Evolutionary conservation across 768 basidiomycete species (phyloP), one percentile per base, ranked within the genome.

Genomic region (Mrakia gelida): DNA sequence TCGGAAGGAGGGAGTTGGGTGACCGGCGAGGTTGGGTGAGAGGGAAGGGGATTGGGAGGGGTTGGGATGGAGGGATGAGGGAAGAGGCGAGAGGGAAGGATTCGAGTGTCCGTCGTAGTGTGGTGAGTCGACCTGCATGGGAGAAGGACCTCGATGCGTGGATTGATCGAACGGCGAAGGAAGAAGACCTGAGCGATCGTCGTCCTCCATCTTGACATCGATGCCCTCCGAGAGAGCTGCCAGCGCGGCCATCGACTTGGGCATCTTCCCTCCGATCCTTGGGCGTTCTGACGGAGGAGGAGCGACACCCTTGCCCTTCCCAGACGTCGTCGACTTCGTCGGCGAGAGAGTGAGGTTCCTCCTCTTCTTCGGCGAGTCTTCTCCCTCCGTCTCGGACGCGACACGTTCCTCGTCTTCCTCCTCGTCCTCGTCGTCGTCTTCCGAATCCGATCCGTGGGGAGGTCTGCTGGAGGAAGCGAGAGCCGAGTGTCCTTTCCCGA

Each of bases 161-260:
- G 49, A 52, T 1, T 18, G 49, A 13, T 52, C 49, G 18, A 52
- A 52, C 3, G 49, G 16, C 18, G 49, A 52, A 21, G 38, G 59
- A 15, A 59, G 59, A 26, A 59, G 59, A 59, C 59, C 28, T 18
- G 59, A 70, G 8, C 67, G 67, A 43, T 38, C 38, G 21, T 34
- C 34, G 41, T 38, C 67, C 67, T 70, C 67, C 38, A 43, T 70
- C 67, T 70, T 70, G 67, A 70, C 67, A 41, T 70, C 67, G n/a
- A 59, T 59, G 3, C 67, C 67, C 45, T 43, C 21, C 13, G 32
- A 70, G 34, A 41, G 67, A 70, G 67, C 34, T 18, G 67, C 34
- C 23, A 70, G 34, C 4, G 34, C 38, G 18, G 67, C 32, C 26
- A n/a, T 41, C 7, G 67, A 70, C 67, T 34, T n/a, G 34, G 67